phyloP scores from a whole-genome alignment of 1,284 basidiomycete species.

The Tilletia setariae region DNA sequence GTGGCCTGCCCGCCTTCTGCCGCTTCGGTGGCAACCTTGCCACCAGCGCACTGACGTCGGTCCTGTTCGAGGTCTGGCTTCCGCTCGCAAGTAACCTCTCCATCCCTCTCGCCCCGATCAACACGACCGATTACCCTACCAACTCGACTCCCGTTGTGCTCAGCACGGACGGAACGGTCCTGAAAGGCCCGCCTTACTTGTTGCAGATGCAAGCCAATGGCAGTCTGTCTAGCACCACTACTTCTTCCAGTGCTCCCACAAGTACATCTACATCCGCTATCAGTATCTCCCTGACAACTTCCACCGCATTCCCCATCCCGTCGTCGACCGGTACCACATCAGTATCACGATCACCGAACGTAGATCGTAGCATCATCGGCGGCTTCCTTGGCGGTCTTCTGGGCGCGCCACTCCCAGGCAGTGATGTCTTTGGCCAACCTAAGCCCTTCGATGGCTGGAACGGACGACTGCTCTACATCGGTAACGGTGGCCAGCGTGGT shows the following conservation, averaged over 20 bases:
- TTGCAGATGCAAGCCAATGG: neutral
- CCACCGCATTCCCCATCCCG: neutral
- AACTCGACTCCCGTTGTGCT: slow-evolving; percentile 23
- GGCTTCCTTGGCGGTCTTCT: no score
- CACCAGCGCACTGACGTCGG: slow-evolving; percentile 21
- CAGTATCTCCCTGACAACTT: neutral
- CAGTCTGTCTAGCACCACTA: neutral
- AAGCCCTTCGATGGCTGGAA: slow-evolving; percentile 24
- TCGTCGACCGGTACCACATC: neutral
- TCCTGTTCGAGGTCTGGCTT: slow-evolving; percentile 29
- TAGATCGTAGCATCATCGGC: no score
- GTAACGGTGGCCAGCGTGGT: slow-evolving; percentile 26
- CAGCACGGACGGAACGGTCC: neutral
- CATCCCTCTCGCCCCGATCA: slow-evolving; percentile 19
- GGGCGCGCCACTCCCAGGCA: slow-evolving; percentile 18
- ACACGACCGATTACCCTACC: slow-evolving; percentile 26
- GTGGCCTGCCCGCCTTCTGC: slow-evolving; percentile 30
- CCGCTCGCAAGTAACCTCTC: slow-evolving; percentile 18
- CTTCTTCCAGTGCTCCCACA: neutral
- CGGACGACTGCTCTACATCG: slow-evolving; percentile 24
- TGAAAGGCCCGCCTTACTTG: slow-evolving; percentile 15
- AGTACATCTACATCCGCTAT: neutral
- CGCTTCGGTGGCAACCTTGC: slow-evolving; percentile 24
- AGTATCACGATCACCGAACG: no score
- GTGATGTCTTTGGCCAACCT: slow-evolving; percentile 17